Conservation (phyloP, 1,139 yeast species). For the Hyphopichia khmerensis region DNA sequence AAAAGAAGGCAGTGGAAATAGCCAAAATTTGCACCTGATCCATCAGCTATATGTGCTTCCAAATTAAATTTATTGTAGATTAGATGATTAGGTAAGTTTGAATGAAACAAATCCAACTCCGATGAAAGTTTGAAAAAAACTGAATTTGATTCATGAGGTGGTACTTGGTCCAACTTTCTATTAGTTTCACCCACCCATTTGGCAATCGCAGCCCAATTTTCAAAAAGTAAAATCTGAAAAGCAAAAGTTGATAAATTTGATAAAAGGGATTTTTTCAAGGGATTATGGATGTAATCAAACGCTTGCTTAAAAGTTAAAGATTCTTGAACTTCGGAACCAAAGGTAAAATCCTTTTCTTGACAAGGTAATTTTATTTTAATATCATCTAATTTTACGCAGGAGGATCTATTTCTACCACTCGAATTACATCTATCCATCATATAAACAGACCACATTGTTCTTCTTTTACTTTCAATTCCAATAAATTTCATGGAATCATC, state of each 20-base stretch:
- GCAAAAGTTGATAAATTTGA: constrained; percentile 19
- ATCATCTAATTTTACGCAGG: constrained; percentile 27
- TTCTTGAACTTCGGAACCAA: constrained; percentile 15
- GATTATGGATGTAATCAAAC: constrained; percentile 9
- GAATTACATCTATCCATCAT: constrained; percentile 45
- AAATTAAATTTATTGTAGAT: constrained; percentile 24
- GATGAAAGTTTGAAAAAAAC: constrained; percentile 20
- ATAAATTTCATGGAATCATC: constrained; percentile 15
- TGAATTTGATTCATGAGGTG: constrained; percentile 27
- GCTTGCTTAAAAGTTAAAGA: constrained; percentile 16
- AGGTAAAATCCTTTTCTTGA: constrained; percentile 22
- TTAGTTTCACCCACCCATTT: constrained; percentile 35
- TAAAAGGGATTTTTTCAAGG: constrained; percentile 5
- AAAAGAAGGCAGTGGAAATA: constrained; percentile 35
- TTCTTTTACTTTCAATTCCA: constrained; percentile 26
- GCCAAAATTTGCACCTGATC: constrained; percentile 34
- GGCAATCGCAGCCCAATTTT: constrained; percentile 32
- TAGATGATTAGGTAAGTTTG: constrained; percentile 21
- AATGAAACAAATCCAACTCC: constrained; percentile 19
- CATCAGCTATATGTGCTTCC: constrained; percentile 29
- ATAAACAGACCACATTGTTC: constrained; percentile 41
- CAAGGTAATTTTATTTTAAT: constrained; percentile 22
- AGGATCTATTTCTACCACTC: constrained; percentile 32
- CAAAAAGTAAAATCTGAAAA: constrained; percentile 27
- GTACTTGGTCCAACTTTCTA: constrained; percentile 23